Base-by-base conservation (phyloP, 345 rosid species). In the Camelina hispida region DNA sequence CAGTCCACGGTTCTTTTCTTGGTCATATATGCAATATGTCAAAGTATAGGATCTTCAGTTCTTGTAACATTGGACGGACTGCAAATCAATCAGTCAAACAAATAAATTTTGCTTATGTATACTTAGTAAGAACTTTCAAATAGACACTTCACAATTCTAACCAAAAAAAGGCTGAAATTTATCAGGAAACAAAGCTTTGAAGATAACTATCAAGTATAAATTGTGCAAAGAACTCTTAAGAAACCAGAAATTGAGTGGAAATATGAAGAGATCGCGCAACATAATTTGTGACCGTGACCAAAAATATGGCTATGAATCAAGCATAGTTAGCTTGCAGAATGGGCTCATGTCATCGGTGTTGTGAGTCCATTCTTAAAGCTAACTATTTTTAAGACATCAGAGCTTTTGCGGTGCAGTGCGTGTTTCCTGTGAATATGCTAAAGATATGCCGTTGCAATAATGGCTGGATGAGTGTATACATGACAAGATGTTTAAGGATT, bases 241-340 rank as follows among this genome's bases (percentile, higher is more conserved):
- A 68, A 55, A 70, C 47, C 22, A 57, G 34, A 46, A 46, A 46
- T 46, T 70, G 57, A 58, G 34, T 58, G 12, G 46, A 70, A 8
- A 20, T 9, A 48, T 37, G 47, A 46, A 44, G 72, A 68, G 42
- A 23, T 40, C 38, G 16, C 42, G 53, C 63, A 55, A 54, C 42
- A 14, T 16, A 55, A 25, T 18, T 68, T 68, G 83, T 89, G 86
- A 71, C 55, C 62, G 62, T 32, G 76, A 47, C 38, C 57, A 75
- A 13, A 78, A 67, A 58, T 9, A 67, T 64, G 47, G 37, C 3
- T 32, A 28, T 44, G 65, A 69, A 55, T 69, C 25, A 56, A 69
- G 56, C 23, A 46, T 28, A 25, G 30, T 42, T 42, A 55, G 53
- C 17, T 55, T 55, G 55, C 18, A 17, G 6, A 42, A 68, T 17